Percentiles rank a stretch among this genome's conserved stretches.
Evolutionary conservation across 192 early-diverging fungal genomes (phyloP).

Genomic region (Chytriomyces sp.): DNA sequence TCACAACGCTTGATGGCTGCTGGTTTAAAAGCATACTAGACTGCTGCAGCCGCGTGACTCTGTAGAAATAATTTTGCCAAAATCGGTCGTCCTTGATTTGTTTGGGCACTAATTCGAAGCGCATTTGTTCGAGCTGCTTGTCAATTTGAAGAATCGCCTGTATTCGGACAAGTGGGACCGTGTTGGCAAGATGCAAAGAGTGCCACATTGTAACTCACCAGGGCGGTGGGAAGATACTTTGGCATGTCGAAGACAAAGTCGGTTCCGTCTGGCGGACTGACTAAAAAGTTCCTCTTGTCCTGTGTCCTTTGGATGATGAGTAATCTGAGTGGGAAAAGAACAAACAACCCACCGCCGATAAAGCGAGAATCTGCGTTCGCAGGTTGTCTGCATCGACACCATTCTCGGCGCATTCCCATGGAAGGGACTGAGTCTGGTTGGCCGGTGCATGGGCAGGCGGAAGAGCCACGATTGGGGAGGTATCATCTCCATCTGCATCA

Average conservation of each 20-base stretch:
- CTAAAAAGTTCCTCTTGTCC: slow-evolving; percentile 68
- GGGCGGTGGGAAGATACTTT: slow-evolving; percentile 56
- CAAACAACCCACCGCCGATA: slow-evolving; percentile 11
- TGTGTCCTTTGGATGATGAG: no score
- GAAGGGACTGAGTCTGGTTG: background rate
- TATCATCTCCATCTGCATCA: background rate
- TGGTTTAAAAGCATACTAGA: no score
- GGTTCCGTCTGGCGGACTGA: slow-evolving; percentile 64
- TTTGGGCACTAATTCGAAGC: slow-evolving; percentile 70
- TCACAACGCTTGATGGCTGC: no score
- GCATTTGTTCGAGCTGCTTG: slow-evolving; percentile 60
- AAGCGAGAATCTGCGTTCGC: slow-evolving; percentile 17
- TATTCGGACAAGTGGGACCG: background rate
- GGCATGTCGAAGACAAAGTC: slow-evolving; percentile 68
- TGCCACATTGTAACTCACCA: background rate
- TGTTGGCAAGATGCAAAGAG: no score
- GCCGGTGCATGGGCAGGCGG: background rate
- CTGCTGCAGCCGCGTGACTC: slow-evolving; percentile 56
- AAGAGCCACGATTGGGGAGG: background rate
- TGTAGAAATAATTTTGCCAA: slow-evolving; percentile 76
- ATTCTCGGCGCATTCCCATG: slow-evolving; percentile 13
- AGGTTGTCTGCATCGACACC: background rate
- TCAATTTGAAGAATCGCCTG: slow-evolving; percentile 65
- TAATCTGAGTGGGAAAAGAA: no score
- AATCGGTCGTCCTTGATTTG: slow-evolving; percentile 66